phyloP scores from a whole-genome alignment of 75 land plant species.

The Larix kaempferi region DNA sequence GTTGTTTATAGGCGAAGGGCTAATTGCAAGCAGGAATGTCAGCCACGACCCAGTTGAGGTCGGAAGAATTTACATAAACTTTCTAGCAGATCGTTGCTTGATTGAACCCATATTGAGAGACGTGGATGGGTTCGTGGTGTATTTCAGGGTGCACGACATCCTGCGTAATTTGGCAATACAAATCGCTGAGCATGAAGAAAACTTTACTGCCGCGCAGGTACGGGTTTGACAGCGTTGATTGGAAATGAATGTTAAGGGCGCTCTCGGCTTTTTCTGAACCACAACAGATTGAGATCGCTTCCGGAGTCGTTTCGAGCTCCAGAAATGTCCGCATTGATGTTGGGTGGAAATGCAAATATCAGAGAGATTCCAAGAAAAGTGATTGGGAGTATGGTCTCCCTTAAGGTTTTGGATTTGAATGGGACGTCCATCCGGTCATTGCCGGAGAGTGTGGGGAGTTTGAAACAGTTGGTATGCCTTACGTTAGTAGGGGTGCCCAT shows the following conservation, averaged over 20 bases:
- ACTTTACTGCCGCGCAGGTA: neutral
- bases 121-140: neutral
- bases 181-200: neutral
- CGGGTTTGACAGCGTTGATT: neutral
- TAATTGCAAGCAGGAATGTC: too few relatives aligned
- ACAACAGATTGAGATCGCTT: neutral
- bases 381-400: neutral
- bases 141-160: neutral
- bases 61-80: too few relatives aligned
- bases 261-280: too few relatives aligned
- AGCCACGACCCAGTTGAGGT: too few relatives aligned
- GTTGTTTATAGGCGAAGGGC: too few relatives aligned
- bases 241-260: too few relatives aligned
- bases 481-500: neutral
- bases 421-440: neutral
- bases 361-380: neutral
- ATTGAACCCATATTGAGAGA: neutral
- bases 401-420: neutral
- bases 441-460: neutral
- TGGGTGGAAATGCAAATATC: too few relatives aligned
- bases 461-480: slow-evolving; percentile 1
- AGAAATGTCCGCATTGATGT: too few relatives aligned
- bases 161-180: neutral
- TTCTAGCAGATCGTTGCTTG: neutral
- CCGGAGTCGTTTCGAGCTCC: neutral